Percentiles rank a stretch among this genome's conserved stretches.
Evolutionary conservation across 305 asterid species (phyloP).

Genomic region (Petunia hybrid): DNA sequence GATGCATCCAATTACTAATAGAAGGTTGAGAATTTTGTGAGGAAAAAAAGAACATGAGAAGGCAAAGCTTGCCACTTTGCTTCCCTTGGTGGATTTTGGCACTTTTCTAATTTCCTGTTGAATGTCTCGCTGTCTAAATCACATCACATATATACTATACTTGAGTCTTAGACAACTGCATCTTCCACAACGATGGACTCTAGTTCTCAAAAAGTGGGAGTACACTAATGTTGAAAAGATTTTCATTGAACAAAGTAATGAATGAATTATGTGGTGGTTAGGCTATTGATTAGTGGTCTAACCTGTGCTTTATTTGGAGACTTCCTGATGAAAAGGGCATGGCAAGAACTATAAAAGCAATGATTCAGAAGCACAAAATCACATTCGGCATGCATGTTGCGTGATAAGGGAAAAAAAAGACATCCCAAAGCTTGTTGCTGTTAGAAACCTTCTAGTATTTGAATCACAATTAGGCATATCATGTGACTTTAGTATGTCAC

Average conservation of each 20-base stretch:
- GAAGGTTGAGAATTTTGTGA: not conserved
- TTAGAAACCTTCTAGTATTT: not conserved
- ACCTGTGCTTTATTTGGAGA: not conserved
- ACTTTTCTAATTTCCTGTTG: not conserved
- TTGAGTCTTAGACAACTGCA: not conserved
- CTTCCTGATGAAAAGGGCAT: not conserved
- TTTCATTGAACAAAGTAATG: not conserved
- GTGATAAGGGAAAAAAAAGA: not conserved
- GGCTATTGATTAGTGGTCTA: slow-evolving; percentile 19
- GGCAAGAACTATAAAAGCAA: not conserved
- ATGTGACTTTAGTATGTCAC: not conserved
- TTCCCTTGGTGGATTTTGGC: not conserved
- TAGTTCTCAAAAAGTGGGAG: not conserved
- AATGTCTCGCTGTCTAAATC: slow-evolving; percentile 17
- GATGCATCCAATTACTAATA: not conserved
- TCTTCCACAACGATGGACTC: not conserved
- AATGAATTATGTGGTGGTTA: not conserved
- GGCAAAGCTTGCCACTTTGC: slow-evolving; percentile 6
- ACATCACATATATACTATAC: slow-evolving; percentile 3
- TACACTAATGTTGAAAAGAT: not conserved
- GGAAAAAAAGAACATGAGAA: not conserved
- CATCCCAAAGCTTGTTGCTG: not conserved
- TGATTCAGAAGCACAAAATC: not conserved
- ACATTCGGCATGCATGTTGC: not conserved
- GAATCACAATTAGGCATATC: slow-evolving; percentile 16